Conservation (phyloP, 2,329 filamentous ascomycete species). For the Cytospora mali region DNA sequence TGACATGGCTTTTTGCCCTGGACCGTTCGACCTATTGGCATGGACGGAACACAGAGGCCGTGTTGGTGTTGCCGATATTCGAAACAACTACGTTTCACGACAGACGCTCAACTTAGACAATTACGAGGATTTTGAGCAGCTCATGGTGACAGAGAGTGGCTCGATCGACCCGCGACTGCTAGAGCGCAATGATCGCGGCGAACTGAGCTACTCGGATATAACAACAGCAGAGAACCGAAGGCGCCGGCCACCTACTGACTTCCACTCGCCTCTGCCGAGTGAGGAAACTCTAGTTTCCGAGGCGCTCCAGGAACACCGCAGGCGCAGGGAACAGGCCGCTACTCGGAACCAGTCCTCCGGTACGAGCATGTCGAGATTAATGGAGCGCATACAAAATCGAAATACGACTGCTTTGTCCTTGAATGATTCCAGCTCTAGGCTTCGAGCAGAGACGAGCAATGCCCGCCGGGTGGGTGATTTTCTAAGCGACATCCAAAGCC, state of each 20-base stretch:
- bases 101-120: conserved; percentile 69
- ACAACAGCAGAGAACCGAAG: conserved; percentile 37
- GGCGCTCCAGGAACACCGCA: conserved; percentile 56
- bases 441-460: conserved; percentile 21
- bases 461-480: conserved; percentile 41
- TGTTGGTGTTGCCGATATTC: conserved; percentile 73
- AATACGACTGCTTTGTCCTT: conserved; percentile 5
- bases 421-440: conserved; percentile 14
- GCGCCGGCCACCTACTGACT: conserved; percentile 42
- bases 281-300: conserved; percentile 61
- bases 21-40: conserved; percentile 85
- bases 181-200: conserved; percentile 49
- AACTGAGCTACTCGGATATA: conserved; percentile 35
- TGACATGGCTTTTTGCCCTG: conserved; percentile 89
- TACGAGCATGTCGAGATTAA: conserved; percentile 18
- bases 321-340: conserved; percentile 49
- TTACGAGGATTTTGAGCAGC: conserved; percentile 57
- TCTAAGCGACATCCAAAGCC: conserved; percentile 43
- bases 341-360: conserved; percentile 15
- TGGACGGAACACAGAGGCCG: conserved; percentile 89
- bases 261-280: conserved; percentile 54
- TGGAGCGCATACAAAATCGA: conserved; percentile 24
- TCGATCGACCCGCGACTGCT: conserved; percentile 57
- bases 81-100: conserved; percentile 65
- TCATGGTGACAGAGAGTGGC: conserved; percentile 58